Percentiles rank a stretch among this genome's conserved stretches.
Conservation (phyloP, 2,329 filamentous ascomycete genomes). For the Clonostachys byssicola region DNA sequence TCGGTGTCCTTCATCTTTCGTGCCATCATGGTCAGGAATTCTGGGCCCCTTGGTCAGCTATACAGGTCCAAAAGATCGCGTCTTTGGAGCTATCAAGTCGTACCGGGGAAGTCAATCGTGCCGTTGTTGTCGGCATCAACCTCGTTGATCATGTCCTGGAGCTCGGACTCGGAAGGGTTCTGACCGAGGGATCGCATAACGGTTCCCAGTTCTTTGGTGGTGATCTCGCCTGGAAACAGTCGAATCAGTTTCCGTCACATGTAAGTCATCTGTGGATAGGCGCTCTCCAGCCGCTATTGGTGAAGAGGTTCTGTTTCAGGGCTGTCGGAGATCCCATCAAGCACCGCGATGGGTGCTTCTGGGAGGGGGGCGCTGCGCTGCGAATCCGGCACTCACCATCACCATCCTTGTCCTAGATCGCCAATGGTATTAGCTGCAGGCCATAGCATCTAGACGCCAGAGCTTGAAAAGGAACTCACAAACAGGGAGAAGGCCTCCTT, state of each 20-base stretch:
- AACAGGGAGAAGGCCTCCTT: slow-evolving; percentile 99
- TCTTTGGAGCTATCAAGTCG: slow-evolving; percentile 13
- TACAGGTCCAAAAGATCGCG: not conserved
- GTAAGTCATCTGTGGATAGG: slow-evolving; percentile 4
- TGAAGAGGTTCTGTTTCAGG: no score
- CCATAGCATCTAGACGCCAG: not conserved
- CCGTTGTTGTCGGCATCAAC: slow-evolving; percentile 91
- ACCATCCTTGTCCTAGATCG: slow-evolving; percentile 72
- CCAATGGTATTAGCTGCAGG: not conserved
- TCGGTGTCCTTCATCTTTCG: slow-evolving; percentile 94
- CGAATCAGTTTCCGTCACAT: no score
- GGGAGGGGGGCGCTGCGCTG: no score
- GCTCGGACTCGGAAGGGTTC: slow-evolving; percentile 84
- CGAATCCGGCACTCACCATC: slow-evolving; percentile 63
- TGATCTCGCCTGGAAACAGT: slow-evolving; percentile 68
- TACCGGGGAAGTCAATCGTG: slow-evolving; percentile 89
- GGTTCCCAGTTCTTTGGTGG: slow-evolving; percentile 84
- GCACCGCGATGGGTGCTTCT: no score
- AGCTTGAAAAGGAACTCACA: slow-evolving; percentile 57
- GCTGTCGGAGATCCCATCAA: no score
- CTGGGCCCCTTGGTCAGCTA: slow-evolving; percentile 33
- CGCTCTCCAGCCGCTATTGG: slow-evolving; percentile 3
- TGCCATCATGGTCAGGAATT: slow-evolving; percentile 92
- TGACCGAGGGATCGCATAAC: slow-evolving; percentile 89
- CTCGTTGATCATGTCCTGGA: slow-evolving; percentile 94